Evolutionary conservation across 2,329 filamentous ascomycete genomes (phyloP).

Genomic region (Westerdykella sp.): DNA sequence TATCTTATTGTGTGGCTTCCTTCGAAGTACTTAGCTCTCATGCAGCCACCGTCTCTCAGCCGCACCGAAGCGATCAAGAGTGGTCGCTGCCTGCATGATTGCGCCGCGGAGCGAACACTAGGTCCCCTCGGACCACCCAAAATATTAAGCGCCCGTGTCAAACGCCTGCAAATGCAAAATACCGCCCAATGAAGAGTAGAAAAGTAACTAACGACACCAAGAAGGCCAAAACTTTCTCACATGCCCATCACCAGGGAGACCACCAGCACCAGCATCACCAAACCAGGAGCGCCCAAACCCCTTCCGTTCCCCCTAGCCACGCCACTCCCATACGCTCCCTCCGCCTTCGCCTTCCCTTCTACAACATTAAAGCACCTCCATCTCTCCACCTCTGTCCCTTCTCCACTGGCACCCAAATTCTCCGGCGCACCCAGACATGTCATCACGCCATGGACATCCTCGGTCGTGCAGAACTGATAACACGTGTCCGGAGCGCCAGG

Average conservation of each 20-base stretch:
- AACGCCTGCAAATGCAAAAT: too few relatives aligned
- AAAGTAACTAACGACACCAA: neutral
- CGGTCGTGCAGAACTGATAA: conserved; percentile 23
- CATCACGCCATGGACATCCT: conserved; percentile 6
- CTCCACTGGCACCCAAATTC: conserved; percentile 3
- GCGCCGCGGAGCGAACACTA: too few relatives aligned
- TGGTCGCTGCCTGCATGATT: too few relatives aligned
- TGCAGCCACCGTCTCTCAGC: too few relatives aligned
- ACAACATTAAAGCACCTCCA: conserved; percentile 7
- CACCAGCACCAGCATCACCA: conserved; percentile 8
- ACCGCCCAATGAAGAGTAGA: too few relatives aligned
- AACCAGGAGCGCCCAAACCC: conserved; percentile 3
- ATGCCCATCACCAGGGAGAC: conserved; percentile 5
- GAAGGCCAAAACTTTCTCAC: neutral
- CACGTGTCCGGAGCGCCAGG: conserved; percentile 13
- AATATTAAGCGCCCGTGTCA: too few relatives aligned
- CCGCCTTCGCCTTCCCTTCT: conserved; percentile 5
- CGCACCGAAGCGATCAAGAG: too few relatives aligned
- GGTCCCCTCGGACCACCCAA: too few relatives aligned
- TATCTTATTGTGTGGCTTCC: too few relatives aligned
- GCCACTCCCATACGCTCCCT: conserved; percentile 6
- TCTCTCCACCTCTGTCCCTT: conserved; percentile 2
- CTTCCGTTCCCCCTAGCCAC: conserved; percentile 3
- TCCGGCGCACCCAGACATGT: conserved; percentile 4
- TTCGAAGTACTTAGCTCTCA: too few relatives aligned